Percentiles rank a stretch among this genome's conserved stretches.
Evolutionary conservation across 106 monocot genomes (phyloP).

Genomic region (Platanthera zijinensis): DNA sequence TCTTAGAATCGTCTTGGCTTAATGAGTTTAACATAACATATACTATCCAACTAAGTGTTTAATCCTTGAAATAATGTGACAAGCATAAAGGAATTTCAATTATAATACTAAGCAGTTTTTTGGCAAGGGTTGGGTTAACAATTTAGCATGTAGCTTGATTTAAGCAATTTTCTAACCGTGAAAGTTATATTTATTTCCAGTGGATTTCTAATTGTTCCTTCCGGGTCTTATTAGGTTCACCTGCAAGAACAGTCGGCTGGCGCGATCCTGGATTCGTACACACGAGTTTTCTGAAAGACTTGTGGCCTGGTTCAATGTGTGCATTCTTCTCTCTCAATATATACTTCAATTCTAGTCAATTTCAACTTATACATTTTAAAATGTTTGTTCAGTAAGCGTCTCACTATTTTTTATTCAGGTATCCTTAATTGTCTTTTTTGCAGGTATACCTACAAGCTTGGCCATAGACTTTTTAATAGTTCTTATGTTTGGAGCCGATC

Average conservation of each 20-base stretch:
- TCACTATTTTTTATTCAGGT: background rate
- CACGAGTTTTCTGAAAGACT: conserved; percentile 69
- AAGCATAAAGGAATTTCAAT: too few species aligned
- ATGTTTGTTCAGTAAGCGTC: background rate
- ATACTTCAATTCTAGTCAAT: background rate
- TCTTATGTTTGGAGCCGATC: conserved; percentile 47
- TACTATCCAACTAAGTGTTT: too few species aligned
- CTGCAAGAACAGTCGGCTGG: conserved; percentile 85
- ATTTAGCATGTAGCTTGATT: too few species aligned
- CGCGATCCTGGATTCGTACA: conserved; percentile 86
- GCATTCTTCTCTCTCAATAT: conserved; percentile 1
- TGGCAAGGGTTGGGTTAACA: background rate
- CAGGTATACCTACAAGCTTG: conserved; percentile 24
- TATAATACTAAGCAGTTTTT: too few species aligned
- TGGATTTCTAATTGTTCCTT: background rate
- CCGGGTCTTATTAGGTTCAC: conserved; percentile 40
- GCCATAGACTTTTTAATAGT: conserved; percentile 14
- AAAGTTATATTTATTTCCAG: background rate
- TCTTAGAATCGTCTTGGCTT: too few species aligned
- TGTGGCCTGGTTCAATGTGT: conserved; percentile 75
- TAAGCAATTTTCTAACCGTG: background rate
- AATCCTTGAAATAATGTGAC: too few species aligned
- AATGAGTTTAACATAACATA: too few species aligned
- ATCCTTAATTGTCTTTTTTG: background rate
- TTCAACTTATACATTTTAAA: background rate